These are phyloP conservation scores for Meira nashicola DNA, from an alignment of 1,284 basidiomycete species.

Conservation along the genomic window DNA sequence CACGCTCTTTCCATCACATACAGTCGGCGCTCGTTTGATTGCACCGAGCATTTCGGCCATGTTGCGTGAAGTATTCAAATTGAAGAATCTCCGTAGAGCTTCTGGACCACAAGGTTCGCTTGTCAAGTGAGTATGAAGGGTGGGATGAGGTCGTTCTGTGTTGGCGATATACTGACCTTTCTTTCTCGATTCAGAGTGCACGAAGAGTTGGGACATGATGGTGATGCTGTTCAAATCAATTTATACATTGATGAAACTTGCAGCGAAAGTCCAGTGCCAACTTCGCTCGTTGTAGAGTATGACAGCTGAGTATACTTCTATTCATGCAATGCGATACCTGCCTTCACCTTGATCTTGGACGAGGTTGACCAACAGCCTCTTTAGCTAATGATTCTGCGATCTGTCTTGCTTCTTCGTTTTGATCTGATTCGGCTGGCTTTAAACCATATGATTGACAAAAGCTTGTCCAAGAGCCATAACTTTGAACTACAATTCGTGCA, in stretches of 20 bases:
- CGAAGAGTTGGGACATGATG: slow-evolving; percentile 18
- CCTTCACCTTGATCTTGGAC: too few relatives aligned
- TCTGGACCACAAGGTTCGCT: slow-evolving; percentile 49
- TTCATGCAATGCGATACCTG: not conserved
- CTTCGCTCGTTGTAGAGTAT: slow-evolving; percentile 20
- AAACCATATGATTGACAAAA: too few relatives aligned
- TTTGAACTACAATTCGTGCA: too few relatives aligned
- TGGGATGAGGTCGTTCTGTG: slow-evolving; percentile 59
- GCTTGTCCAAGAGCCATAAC: too few relatives aligned
- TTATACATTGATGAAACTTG: slow-evolving; percentile 17
- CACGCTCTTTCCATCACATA: slow-evolving; percentile 56
- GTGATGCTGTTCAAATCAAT: slow-evolving; percentile 12
- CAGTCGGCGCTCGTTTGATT: slow-evolving; percentile 11
- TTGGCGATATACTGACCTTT: slow-evolving; percentile 60
- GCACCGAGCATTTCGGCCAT: slow-evolving; percentile 57
- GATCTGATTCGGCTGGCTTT: too few relatives aligned
- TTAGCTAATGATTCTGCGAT: too few relatives aligned
- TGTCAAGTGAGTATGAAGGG: slow-evolving; percentile 50
- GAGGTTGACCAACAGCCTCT: too few relatives aligned
- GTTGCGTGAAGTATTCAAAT: slow-evolving; percentile 14
- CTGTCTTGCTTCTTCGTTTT: too few relatives aligned
- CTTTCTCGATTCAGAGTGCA: not conserved
- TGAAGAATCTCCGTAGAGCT: slow-evolving; percentile 45
- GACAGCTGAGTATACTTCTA: slow-evolving; percentile 13
- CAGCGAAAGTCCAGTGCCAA: slow-evolving; percentile 18